These are phyloP conservation scores for Phytophthora tentaculata DNA, from an alignment of 352 stramenopile genomes.

Conservation along the genomic window DNA sequence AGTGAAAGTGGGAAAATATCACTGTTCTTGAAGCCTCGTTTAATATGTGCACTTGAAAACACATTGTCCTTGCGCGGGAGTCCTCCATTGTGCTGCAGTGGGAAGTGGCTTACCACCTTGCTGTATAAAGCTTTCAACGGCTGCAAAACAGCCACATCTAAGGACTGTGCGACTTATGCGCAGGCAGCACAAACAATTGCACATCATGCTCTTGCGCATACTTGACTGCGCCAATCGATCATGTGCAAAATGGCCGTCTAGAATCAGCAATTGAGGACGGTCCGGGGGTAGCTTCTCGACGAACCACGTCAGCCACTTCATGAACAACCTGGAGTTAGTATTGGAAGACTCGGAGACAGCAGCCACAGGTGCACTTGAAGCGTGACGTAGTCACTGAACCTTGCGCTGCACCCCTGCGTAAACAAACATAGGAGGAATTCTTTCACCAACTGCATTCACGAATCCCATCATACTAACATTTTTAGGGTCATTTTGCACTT, in stretches of 20 bases:
- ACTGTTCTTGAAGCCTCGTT: background rate
- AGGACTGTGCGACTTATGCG: constrained; percentile 4
- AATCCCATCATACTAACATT: constrained; percentile 17
- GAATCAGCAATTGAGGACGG: constrained; percentile 3
- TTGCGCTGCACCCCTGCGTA: constrained; percentile 3
- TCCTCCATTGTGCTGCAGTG: background rate
- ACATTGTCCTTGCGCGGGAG: constrained; percentile 5
- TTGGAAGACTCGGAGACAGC: constrained; percentile 2
- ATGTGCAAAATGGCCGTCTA: constrained; percentile 7
- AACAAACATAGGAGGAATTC: constrained; percentile 7
- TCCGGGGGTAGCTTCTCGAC: background rate
- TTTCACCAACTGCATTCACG: constrained; percentile 2
- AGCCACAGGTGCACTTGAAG: background rate
- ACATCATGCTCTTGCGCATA: background rate
- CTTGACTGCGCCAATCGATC: background rate
- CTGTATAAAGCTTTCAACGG: constrained; percentile 10
- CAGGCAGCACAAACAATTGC: constrained; percentile 5
- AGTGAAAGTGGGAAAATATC: constrained; percentile 9
- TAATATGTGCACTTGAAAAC: background rate
- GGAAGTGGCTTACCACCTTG: background rate
- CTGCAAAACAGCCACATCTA: constrained; percentile 7
- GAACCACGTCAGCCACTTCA: constrained; percentile 6
- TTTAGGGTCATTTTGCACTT: background rate
- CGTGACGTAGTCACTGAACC: background rate
- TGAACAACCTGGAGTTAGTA: constrained; percentile 2